phyloP scores from a whole-genome alignment of 2,329 filamentous ascomycete genomes.

The Cercospora zeae-maydis region DNA sequence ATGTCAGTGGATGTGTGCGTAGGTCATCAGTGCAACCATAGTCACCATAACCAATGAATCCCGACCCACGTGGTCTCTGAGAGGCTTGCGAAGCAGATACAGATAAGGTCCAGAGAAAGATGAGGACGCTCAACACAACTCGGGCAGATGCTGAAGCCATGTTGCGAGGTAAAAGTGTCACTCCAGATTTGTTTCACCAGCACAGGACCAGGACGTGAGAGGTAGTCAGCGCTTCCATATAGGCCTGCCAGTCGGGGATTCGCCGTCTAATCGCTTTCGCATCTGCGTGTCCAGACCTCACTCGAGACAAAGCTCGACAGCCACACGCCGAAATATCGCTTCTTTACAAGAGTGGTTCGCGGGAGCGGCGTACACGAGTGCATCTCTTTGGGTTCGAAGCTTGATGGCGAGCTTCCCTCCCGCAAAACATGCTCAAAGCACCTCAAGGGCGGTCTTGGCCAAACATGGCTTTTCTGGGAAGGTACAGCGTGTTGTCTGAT shows the following conservation, averaged over 20 bases:
- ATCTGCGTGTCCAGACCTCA: neutral
- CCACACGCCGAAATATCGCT: no score
- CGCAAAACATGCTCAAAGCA: slow-evolving; percentile 2
- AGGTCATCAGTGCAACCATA: neutral
- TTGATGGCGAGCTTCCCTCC: neutral
- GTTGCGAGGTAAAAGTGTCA: neutral
- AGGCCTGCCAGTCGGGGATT: no score
- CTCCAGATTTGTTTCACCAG: neutral
- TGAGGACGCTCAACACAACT: neutral
- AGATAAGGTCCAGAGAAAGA: neutral
- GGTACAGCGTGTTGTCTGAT: neutral
- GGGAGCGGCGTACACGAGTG: neutral
- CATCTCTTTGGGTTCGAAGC: neutral
- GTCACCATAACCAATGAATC: slow-evolving; percentile 8
- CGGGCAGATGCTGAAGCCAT: neutral
- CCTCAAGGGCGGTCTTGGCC: slow-evolving; percentile 4
- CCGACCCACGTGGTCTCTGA: neutral
- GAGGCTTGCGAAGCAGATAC: slow-evolving; percentile 4
- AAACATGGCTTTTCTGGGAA: neutral
- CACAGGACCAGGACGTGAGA: neutral
- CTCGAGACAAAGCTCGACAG: neutral
- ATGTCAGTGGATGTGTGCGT: neutral
- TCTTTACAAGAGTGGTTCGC: no score
- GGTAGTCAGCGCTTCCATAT: neutral
- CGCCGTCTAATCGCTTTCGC: neutral